Conservation (phyloP, 352 stramenopile genomes). For the Stramenopiles sp. region DNA sequence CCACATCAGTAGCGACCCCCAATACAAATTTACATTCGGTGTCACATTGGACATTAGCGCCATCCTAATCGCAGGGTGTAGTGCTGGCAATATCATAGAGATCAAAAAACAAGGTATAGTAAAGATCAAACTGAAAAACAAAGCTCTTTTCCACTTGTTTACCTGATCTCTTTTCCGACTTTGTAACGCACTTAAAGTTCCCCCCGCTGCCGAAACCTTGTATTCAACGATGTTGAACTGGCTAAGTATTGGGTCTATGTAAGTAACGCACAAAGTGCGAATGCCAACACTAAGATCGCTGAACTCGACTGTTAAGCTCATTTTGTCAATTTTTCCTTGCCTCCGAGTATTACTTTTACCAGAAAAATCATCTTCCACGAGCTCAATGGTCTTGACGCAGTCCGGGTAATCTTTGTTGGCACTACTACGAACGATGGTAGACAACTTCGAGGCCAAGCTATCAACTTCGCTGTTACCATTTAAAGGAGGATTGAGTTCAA, state of each 20-base stretch:
- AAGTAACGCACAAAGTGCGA: not conserved
- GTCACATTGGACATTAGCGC: slow-evolving; percentile 51
- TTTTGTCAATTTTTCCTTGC: not conserved
- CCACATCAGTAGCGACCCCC: slow-evolving; percentile 45
- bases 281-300: not conserved
- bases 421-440: too few relatives aligned
- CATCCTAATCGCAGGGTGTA: slow-evolving; percentile 37
- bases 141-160: slow-evolving; percentile 45
- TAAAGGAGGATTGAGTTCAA: too few relatives aligned
- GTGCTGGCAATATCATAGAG: slow-evolving; percentile 60
- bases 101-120: slow-evolving; percentile 76
- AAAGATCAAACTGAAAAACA: slow-evolving; percentile 65
- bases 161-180: slow-evolving; percentile 17
- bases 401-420: too few relatives aligned
- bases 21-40: slow-evolving; percentile 29
- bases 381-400: too few relatives aligned
- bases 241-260: not conserved
- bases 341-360: too few relatives aligned
- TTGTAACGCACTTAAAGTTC: not conserved
- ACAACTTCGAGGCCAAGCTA: too few relatives aligned
- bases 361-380: too few relatives aligned
- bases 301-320: not conserved
- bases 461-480: too few relatives aligned
- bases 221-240: not conserved
- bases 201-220: not conserved